phyloP scores from a whole-genome alignment of 495 filamentous ascomycete genomes.

The Aspergillus haitiensis region DNA sequence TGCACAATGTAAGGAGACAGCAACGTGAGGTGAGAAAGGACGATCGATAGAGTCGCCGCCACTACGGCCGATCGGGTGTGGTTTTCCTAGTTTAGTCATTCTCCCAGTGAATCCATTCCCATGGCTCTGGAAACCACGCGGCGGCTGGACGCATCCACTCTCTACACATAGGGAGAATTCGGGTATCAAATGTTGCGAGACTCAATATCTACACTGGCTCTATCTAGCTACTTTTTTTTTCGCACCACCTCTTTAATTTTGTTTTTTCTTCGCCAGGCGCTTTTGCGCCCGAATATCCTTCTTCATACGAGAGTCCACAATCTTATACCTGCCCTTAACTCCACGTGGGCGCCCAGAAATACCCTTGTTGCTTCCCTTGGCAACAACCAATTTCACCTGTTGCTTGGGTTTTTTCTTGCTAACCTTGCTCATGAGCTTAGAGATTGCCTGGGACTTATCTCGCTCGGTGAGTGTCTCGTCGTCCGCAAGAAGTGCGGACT shows the following conservation, averaged over 20 bases:
- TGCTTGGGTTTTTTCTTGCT: constrained; percentile 82
- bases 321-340: constrained; percentile 98
- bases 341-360: constrained; percentile 75
- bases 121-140: neutral
- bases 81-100: constrained; percentile 2
- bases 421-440: constrained; percentile 76
- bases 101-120: constrained; percentile 3
- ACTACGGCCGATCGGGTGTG: constrained; percentile 3
- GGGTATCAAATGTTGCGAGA: constrained; percentile 14
- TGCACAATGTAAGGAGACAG: neutral
- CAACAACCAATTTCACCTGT: constrained; percentile 87
- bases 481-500: constrained; percentile 79
- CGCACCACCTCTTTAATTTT: constrained; percentile 26
- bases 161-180: neutral
- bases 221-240: neutral
- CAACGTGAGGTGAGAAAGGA: constrained; percentile 3
- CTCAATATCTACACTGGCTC: constrained; percentile 11
- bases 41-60: constrained; percentile 13
- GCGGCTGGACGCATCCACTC: too few species aligned
- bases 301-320: constrained; percentile 95
- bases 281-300: constrained; percentile 96
- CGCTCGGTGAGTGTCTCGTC: constrained; percentile 91
- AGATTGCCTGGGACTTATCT: constrained; percentile 86
- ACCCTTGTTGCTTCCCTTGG: constrained; percentile 79
- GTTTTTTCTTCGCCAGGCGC: constrained; percentile 69